Conservation (phyloP, 148 eudicot species). For the Chenopodium berlandieri region DNA sequence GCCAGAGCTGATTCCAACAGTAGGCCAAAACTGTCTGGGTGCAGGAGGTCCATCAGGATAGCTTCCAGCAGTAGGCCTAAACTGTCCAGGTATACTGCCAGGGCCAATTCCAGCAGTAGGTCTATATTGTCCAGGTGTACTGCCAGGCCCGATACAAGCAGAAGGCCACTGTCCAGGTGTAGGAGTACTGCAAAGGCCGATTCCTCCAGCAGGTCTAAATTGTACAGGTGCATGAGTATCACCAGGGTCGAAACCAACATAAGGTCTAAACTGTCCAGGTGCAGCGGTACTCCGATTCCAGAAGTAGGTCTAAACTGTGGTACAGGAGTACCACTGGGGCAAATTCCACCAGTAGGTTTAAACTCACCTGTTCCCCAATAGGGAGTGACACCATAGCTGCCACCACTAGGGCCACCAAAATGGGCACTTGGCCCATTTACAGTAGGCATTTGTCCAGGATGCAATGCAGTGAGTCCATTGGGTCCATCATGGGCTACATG, state of each 20-base stretch:
- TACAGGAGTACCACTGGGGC: too few species aligned
- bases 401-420: conserved; percentile 1
- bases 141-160: too few species aligned
- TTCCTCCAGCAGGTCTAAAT: background rate
- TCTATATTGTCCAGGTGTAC: too few species aligned
- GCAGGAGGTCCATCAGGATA: background rate
- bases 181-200: background rate
- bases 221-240: background rate
- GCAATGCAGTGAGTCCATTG: background rate
- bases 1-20: background rate
- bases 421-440: background rate
- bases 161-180: background rate
- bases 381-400: background rate
- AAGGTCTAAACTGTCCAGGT: too few species aligned
- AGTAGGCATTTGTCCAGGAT: conserved; percentile 7
- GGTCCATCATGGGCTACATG: background rate
- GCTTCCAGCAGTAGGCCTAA: too few species aligned
- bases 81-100: too few species aligned
- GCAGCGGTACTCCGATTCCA: too few species aligned
- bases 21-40: background rate
- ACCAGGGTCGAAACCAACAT: background rate
- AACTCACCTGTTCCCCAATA: background rate
- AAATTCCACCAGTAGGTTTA: too few species aligned
- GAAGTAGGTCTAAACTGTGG: too few species aligned
- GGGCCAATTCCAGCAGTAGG: too few species aligned